These are phyloP conservation scores for Rhynchospora breviuscula DNA, from an alignment of 176 grass and related monocot species.

Conservation along the genomic window DNA sequence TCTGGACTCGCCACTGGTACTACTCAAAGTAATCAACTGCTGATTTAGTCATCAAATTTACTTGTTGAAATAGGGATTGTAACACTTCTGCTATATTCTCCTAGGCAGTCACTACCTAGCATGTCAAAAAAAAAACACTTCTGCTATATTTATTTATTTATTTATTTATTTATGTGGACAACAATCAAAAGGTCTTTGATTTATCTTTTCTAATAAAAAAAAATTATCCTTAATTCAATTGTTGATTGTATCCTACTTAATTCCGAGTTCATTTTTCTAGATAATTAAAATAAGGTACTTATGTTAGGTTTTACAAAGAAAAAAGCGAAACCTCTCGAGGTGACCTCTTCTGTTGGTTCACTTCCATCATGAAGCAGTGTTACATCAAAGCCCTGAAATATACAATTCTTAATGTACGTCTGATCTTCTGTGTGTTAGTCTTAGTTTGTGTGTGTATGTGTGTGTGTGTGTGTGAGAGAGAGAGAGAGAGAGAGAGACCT, in stretches of 20 bases:
- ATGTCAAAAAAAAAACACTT: too few species aligned
- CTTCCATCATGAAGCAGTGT: constrained; percentile 53
- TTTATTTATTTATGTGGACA: too few species aligned
- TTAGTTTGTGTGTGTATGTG: background rate
- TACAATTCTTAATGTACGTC: background rate
- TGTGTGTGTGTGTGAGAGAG: background rate
- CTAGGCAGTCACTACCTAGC: too few species aligned
- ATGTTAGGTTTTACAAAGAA: background rate
- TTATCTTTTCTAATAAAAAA: background rate
- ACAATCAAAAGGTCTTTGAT: background rate
- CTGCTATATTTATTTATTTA: too few species aligned
- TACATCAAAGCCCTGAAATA: constrained; percentile 58
- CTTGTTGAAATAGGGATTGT: background rate
- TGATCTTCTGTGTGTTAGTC: background rate
- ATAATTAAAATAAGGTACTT: background rate
- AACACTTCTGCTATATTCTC: too few species aligned
- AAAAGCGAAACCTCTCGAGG: constrained; percentile 49
- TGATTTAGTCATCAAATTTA: background rate
- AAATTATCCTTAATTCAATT: background rate
- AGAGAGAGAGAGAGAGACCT: constrained; percentile 31
- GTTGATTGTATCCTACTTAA: background rate
- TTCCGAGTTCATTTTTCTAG: background rate
- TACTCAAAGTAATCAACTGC: background rate
- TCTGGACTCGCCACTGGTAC: too few species aligned
- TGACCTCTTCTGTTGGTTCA: constrained; percentile 54